phyloP scores from a whole-genome alignment of 768 basidiomycete species.

The Leccinum olivaceopallidum region DNA sequence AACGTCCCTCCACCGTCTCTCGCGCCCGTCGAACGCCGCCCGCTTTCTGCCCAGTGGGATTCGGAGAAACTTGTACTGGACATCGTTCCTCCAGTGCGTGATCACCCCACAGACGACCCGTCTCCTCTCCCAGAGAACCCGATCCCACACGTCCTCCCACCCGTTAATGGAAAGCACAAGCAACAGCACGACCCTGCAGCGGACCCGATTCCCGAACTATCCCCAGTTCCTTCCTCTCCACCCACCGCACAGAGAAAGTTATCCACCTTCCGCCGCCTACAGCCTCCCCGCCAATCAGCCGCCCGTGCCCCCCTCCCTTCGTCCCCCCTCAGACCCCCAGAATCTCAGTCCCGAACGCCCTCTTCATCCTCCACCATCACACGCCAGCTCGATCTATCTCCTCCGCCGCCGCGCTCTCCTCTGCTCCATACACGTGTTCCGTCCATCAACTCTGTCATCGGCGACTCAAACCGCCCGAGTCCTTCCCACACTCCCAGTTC shows the following conservation, averaged over 20 bases:
- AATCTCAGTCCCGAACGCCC: constrained; percentile 17
- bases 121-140: neutral
- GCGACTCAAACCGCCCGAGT: constrained; percentile 3
- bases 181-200: constrained; percentile 6
- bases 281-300: constrained; percentile 31
- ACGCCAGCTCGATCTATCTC: constrained; percentile 27
- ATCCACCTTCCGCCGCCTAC: constrained; percentile 56
- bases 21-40: neutral
- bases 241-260: constrained; percentile 29
- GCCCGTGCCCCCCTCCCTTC: constrained; percentile 26
- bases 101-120: neutral
- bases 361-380: constrained; percentile 22
- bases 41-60: constrained; percentile 22
- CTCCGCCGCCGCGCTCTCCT: constrained; percentile 30
- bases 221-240: constrained; percentile 5
- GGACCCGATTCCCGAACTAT: constrained; percentile 12
- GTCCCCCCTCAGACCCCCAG: constrained; percentile 38
- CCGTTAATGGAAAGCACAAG: constrained; percentile 11
- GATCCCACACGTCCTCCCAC: neutral
- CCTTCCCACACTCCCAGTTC: constrained; percentile 16
- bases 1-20: constrained; percentile 25
- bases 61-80: constrained; percentile 24
- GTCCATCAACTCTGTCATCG: constrained; percentile 28
- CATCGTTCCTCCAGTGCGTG: neutral
- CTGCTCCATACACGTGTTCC: constrained; percentile 31